Percentiles rank a stretch among this genome's conserved stretches.
Conservation (phyloP, 176 grass and related monocot species). For the Alloteropsis semialata region DNA sequence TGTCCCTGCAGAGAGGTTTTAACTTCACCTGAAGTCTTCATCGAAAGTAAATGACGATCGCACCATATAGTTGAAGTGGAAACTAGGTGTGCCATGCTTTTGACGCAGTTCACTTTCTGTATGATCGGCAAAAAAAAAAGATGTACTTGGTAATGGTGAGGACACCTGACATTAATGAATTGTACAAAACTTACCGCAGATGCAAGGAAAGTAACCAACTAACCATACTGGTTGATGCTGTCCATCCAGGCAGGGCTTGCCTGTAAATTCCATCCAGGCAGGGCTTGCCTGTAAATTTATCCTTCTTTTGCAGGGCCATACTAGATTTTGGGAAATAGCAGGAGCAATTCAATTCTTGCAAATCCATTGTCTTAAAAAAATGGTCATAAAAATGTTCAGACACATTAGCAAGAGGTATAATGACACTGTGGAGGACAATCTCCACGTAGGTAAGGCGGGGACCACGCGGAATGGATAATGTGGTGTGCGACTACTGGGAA, state of each 20-base stretch:
- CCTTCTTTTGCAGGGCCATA: neutral
- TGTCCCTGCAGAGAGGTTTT: slow-evolving; percentile 70
- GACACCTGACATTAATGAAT: neutral
- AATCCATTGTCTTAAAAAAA: too few species aligned
- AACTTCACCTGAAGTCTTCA: neutral
- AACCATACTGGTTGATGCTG: neutral
- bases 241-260: neutral
- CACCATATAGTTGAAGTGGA: neutral
- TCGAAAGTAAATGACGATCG: neutral
- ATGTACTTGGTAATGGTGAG: neutral
- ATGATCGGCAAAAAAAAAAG: neutral
- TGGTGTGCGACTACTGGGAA: too few species aligned
- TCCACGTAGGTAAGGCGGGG: too few species aligned
- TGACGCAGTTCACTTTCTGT: neutral
- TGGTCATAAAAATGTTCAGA: too few species aligned
- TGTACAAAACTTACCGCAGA: neutral
- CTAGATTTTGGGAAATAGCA: neutral
- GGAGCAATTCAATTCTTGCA: too few species aligned
- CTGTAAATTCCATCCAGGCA: neutral
- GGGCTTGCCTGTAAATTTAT: neutral
- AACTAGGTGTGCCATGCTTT: neutral
- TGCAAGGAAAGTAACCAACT: neutral
- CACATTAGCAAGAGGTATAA: too few species aligned
- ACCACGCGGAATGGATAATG: too few species aligned
- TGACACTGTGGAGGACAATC: too few species aligned